phyloP scores from a whole-genome alignment of 2,329 filamentous ascomycete genomes.

The Diaporthe citrichinensis region DNA sequence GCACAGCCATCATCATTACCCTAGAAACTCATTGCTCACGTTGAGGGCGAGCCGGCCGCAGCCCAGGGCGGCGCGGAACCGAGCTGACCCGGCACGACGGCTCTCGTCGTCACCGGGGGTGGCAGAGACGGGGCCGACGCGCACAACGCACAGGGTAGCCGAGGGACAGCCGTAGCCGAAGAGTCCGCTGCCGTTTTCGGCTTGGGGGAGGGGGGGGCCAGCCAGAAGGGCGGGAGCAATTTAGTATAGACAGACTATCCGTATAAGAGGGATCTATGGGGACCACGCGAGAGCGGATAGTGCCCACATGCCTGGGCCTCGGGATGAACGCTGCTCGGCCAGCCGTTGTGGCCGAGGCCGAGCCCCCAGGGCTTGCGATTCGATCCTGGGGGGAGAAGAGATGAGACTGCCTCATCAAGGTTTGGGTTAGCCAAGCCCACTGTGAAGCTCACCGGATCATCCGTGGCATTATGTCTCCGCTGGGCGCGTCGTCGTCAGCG shows the following conservation, averaged over 20 bases:
- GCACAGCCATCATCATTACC: background rate
- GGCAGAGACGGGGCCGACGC: background rate
- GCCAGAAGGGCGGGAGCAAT: background rate
- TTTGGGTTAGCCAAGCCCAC: conserved; percentile 3
- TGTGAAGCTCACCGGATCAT: conserved; percentile 5
- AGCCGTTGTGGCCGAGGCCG: conserved; percentile 28
- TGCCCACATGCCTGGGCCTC: conserved; percentile 15
- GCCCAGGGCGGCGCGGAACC: background rate
- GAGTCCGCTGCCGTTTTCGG: background rate
- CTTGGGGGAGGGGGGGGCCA: too few species aligned
- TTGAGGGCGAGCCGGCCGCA: background rate
- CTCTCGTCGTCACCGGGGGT: background rate
- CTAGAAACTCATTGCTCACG: background rate
- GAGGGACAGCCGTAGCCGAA: conserved; percentile 26
- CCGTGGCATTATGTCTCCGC: background rate
- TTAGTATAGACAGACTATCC: background rate
- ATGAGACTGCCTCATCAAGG: background rate
- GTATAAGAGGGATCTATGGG: background rate
- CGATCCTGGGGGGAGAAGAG: background rate
- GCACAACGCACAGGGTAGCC: background rate
- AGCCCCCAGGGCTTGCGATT: background rate
- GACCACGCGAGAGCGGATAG: background rate
- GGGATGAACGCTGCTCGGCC: conserved; percentile 21
- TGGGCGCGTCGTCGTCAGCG: background rate
- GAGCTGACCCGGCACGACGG: background rate